phyloP scores from a whole-genome alignment of 2,329 filamentous ascomycete species.

The Penicillium sp. region DNA sequence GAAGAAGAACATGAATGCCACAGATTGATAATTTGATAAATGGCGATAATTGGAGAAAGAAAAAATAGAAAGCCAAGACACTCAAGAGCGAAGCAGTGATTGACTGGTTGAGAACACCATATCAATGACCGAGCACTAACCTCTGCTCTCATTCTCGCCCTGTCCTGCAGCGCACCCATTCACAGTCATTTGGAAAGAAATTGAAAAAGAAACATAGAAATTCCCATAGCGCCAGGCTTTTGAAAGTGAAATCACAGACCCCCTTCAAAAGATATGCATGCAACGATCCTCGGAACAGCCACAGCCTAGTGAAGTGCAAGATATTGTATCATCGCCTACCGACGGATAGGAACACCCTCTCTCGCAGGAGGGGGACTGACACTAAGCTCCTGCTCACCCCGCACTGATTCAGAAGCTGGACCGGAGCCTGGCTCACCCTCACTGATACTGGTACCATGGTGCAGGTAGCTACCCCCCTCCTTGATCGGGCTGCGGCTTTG shows the following conservation, averaged over 20 bases:
- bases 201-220: constrained; percentile 3
- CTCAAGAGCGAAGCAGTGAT: background rate
- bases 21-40: constrained; percentile 2
- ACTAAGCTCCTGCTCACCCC: constrained; percentile 31
- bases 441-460: constrained; percentile 67
- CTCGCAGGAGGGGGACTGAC: constrained; percentile 39
- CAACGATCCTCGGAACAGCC: constrained; percentile 6
- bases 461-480: constrained; percentile 69
- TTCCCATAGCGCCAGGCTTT: constrained; percentile 32
- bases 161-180: constrained; percentile 19
- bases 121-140: background rate
- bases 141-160: constrained; percentile 9
- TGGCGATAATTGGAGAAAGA: constrained; percentile 8
- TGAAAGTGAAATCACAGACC: constrained; percentile 19
- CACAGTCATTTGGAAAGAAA: background rate
- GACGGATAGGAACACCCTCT: constrained; percentile 57
- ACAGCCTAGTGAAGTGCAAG: constrained; percentile 4
- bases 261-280: constrained; percentile 10
- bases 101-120: background rate
- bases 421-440: constrained; percentile 27
- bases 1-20: background rate
- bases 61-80: constrained; percentile 1
- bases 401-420: constrained; percentile 41
- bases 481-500: constrained; percentile 74
- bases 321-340: constrained; percentile 35